Conservation (phyloP, 2,329 filamentous ascomycete genomes). For the Hypoxylon sp. region DNA sequence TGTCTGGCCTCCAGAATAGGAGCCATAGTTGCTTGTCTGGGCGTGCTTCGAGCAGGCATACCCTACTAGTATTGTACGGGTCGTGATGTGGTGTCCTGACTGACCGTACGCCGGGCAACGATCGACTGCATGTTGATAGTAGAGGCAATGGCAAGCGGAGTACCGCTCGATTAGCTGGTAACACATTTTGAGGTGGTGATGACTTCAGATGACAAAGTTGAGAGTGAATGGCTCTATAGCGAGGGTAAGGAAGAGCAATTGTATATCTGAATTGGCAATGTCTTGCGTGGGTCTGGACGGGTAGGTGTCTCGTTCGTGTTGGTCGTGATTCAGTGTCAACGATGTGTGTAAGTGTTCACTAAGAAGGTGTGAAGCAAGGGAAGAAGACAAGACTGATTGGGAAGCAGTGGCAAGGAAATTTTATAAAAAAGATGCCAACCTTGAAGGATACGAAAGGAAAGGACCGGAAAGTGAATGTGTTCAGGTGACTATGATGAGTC, state of each 20-base stretch:
- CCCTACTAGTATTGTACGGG: slow-evolving; percentile 84
- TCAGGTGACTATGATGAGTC: slow-evolving; percentile 52
- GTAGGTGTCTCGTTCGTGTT: slow-evolving; percentile 27
- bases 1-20: slow-evolving; percentile 58
- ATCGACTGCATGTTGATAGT: slow-evolving; percentile 89
- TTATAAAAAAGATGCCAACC: slow-evolving; percentile 47
- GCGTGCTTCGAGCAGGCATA: slow-evolving; percentile 78
- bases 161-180: slow-evolving; percentile 89
- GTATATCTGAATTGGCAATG: slow-evolving; percentile 31
- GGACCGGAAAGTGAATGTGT: slow-evolving; percentile 48
- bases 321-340: slow-evolving; percentile 15
- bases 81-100: slow-evolving; percentile 78
- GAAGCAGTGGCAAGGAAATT: slow-evolving; percentile 44
- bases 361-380: slow-evolving; percentile 46
- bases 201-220: slow-evolving; percentile 30
- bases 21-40: slow-evolving; percentile 54
- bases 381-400: slow-evolving; percentile 40
- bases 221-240: slow-evolving; percentile 29
- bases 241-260: slow-evolving; percentile 32
- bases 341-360: slow-evolving; percentile 42
- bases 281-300: slow-evolving; percentile 13
- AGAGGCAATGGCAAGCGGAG: slow-evolving; percentile 87
- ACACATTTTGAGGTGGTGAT: slow-evolving; percentile 71
- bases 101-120: slow-evolving; percentile 83
- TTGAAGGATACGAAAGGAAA: slow-evolving; percentile 50